A percentile compares a stretch with the other conserved stretches of the same genome.
These are phyloP conservation scores for Linnemannia elongata DNA, from an alignment of 192 early-diverging fungal genomes.

Conservation along the genomic window DNA sequence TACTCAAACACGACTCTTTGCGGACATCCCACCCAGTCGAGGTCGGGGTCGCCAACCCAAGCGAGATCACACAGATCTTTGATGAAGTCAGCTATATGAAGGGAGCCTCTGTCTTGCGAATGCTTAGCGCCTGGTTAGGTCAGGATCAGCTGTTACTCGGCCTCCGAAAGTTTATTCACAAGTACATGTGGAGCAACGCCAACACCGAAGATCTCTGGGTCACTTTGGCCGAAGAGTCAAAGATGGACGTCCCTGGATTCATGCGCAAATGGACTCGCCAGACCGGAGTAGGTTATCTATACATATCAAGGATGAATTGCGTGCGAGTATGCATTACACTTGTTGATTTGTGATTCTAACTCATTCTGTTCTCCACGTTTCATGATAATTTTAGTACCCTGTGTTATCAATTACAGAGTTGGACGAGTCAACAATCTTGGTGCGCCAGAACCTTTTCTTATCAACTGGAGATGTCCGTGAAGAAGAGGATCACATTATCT, in stretches of 20 bases:
- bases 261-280: conserved; percentile 87
- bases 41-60: conserved; percentile 75
- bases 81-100: conserved; percentile 90
- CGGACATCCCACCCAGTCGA: conserved; percentile 88
- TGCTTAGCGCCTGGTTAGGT: conserved; percentile 78
- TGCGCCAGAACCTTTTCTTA: conserved; percentile 89
- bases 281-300: conserved; percentile 82
- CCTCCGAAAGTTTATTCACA: conserved; percentile 72
- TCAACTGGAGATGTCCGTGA: conserved; percentile 83
- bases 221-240: conserved; percentile 71
- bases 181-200: conserved; percentile 79
- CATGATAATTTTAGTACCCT: conserved; percentile 33
- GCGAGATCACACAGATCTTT: conserved; percentile 88
- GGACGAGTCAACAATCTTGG: conserved; percentile 44
- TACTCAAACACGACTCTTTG: conserved; percentile 80
- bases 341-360: background rate
- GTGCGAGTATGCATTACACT: no score
- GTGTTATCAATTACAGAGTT: conserved; percentile 45
- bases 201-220: conserved; percentile 84
- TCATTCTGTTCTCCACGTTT: background rate
- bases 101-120: conserved; percentile 84
- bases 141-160: conserved; percentile 63
- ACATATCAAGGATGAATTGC: background rate
- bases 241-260: conserved; percentile 74
- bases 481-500: conserved; percentile 83